A percentile compares a stretch with the other conserved stretches of the same genome.
phyloP scores from a whole-genome alignment of 2,329 filamentous ascomycete genomes.

The Fusarium keratoplasticum region DNA sequence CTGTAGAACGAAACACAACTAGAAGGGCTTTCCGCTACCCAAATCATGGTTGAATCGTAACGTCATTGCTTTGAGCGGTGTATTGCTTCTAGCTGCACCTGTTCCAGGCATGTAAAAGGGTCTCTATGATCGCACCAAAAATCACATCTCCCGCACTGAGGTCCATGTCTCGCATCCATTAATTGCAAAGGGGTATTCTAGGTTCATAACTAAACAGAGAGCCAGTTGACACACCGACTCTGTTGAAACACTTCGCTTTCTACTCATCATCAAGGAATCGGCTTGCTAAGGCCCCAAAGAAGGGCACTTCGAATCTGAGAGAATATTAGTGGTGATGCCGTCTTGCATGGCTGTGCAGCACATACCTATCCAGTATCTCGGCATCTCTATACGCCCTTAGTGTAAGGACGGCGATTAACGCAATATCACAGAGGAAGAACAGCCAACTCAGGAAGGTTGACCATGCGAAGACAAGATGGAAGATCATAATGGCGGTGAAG shows the following conservation, averaged over 20 bases:
- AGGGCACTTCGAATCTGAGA: constrained; percentile 83
- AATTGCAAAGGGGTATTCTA: constrained; percentile 29
- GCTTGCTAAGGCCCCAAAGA: constrained; percentile 87
- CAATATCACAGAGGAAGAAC: constrained; percentile 80
- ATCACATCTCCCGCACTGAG: background rate
- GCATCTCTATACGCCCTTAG: constrained; percentile 87
- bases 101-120: background rate
- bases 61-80: background rate
- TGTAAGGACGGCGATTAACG: constrained; percentile 80
- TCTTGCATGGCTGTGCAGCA: background rate
- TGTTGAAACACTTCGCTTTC: constrained; percentile 7
- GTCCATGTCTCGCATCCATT: background rate
- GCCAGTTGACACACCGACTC: background rate
- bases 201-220: constrained; percentile 3
- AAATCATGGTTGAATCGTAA: background rate
- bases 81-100: background rate
- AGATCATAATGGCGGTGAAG: constrained; percentile 78
- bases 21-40: background rate
- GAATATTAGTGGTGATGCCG: constrained; percentile 3
- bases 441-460: constrained; percentile 86
- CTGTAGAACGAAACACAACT: background rate
- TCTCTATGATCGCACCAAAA: background rate
- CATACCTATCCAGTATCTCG: constrained; percentile 71
- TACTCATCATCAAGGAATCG: constrained; percentile 89
- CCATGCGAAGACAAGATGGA: constrained; percentile 91